Evolutionary conservation across 306 rosid species (phyloP).

Genomic region (Nissolia schottii): DNA sequence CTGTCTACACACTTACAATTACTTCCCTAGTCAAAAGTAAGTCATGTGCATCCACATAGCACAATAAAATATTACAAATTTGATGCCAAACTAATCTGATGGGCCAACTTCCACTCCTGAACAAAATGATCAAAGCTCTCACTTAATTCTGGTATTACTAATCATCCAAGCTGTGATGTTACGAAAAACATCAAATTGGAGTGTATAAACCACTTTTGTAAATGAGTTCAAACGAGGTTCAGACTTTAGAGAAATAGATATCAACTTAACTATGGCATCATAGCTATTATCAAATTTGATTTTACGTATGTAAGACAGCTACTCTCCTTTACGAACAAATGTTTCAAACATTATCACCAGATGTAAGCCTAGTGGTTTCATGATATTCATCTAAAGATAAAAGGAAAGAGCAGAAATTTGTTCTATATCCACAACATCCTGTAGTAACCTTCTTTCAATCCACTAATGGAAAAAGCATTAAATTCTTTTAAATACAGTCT

Average conservation of each 20-base stretch:
- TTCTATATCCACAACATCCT: background rate
- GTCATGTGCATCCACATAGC: background rate
- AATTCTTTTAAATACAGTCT: background rate
- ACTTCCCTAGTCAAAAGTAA: background rate
- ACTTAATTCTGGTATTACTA: background rate
- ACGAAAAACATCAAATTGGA: background rate
- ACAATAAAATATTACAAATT: background rate
- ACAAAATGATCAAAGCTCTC: background rate
- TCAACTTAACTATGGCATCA: slow-evolving; percentile 10
- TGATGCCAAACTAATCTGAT: background rate
- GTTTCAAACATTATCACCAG: background rate
- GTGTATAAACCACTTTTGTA: background rate
- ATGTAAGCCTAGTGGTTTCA: background rate
- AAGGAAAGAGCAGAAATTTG: background rate
- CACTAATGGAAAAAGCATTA: background rate
- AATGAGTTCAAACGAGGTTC: background rate
- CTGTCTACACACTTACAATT: background rate
- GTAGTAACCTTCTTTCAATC: background rate
- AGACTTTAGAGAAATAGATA: background rate
- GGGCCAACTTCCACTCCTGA: background rate
- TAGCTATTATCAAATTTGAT: background rate
- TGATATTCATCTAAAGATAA: background rate
- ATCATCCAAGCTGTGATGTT: background rate
- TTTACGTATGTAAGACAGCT: background rate
- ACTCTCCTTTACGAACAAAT: background rate